Conservation (phyloP, 148 eudicot species). For the Dysphania ambrosioides region DNA sequence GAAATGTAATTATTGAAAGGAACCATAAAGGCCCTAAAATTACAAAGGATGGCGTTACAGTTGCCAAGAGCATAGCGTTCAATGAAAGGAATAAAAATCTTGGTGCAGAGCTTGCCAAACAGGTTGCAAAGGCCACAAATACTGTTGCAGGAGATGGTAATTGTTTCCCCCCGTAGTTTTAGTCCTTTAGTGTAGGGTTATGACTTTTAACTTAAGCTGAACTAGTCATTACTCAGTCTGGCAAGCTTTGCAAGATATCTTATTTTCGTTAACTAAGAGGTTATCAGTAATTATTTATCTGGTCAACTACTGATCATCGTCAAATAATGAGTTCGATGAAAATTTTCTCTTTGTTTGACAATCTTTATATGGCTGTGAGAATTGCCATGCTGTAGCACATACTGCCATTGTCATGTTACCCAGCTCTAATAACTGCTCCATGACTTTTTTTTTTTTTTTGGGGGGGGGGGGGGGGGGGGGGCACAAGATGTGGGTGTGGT, state of each 20-base stretch:
- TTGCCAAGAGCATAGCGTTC: slow-evolving; percentile 87
- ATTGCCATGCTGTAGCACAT: too few relatives aligned
- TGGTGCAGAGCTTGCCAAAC: slow-evolving; percentile 89
- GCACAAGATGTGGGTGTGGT: background rate
- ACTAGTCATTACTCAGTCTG: too few relatives aligned
- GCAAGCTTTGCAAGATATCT: background rate
- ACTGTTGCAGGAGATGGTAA: slow-evolving; percentile 92
- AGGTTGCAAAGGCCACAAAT: slow-evolving; percentile 93
- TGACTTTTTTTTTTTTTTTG: too few relatives aligned
- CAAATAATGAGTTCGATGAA: background rate
- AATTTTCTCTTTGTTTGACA: background rate
- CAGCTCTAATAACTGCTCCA: background rate
- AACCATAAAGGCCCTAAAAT: slow-evolving; percentile 61
- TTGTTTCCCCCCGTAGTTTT: slow-evolving; percentile 1
- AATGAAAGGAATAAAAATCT: slow-evolving; percentile 68
- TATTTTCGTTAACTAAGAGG: background rate
- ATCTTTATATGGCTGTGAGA: background rate
- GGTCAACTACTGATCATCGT: background rate
- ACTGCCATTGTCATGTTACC: background rate
- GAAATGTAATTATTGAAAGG: slow-evolving; percentile 77
- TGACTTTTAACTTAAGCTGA: background rate
- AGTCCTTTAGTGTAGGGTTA: background rate
- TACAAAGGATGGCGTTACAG: slow-evolving; percentile 98
- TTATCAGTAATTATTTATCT: too few relatives aligned
- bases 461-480: background rate